Evolutionary conservation across 768 basidiomycete species (phyloP).

Genomic region (Gelatoporia subvermispora): DNA sequence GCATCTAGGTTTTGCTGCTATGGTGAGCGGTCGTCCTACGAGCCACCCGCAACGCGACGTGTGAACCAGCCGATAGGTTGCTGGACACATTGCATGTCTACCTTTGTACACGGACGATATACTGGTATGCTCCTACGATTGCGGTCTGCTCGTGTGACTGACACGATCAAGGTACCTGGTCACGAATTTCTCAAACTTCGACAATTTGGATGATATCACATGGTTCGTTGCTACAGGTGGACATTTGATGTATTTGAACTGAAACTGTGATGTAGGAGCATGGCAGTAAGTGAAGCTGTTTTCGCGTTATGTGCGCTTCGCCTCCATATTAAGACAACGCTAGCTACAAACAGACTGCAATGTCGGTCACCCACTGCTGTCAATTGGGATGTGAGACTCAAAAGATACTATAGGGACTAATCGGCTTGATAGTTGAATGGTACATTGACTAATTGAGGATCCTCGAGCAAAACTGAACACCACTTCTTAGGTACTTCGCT

Average conservation of each 20-base stretch:
- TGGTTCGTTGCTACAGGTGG: constrained; percentile 30
- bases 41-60: no score
- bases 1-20: constrained; percentile 7
- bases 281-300: constrained; percentile 13
- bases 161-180: constrained; percentile 37
- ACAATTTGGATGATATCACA: constrained; percentile 31
- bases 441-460: constrained; percentile 14
- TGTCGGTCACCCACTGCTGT: constrained; percentile 22
- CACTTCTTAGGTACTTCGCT: constrained; percentile 42
- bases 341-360: constrained; percentile 51
- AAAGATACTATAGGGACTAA: constrained; percentile 32
- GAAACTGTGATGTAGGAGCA: constrained; percentile 5
- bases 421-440: constrained; percentile 47
- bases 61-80: constrained; percentile 21
- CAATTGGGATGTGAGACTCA: not conserved
- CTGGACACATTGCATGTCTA: constrained; percentile 42
- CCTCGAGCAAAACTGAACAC: not conserved
- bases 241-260: not conserved
- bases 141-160: no score
- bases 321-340: not conserved
- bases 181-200: constrained; percentile 35
- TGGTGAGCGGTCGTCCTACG: not conserved
- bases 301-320: no score
- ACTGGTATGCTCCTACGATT: constrained; percentile 31
- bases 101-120: constrained; percentile 41